phyloP scores from a whole-genome alignment of 2,329 filamentous ascomycete genomes.

The Aspergillus vadensis region DNA sequence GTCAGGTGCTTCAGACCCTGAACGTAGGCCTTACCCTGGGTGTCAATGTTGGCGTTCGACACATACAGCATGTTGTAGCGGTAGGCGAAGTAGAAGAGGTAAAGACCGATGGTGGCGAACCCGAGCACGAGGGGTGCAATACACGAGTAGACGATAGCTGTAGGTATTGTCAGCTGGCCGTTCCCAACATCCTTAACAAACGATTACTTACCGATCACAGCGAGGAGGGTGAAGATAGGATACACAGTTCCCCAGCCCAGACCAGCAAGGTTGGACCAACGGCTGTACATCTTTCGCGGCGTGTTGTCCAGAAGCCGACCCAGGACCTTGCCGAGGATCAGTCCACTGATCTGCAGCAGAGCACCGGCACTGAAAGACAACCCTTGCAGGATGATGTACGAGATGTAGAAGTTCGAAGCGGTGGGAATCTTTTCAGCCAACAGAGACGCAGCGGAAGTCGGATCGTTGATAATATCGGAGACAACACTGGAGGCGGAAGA shows the following conservation, averaged over 20 bases:
- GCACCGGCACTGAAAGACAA: constrained; percentile 74
- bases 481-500: constrained; percentile 76
- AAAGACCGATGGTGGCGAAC: constrained; percentile 77
- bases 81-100: constrained; percentile 82
- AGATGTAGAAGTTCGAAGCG: constrained; percentile 91
- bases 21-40: constrained; percentile 83
- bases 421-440: constrained; percentile 75
- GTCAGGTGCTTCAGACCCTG: constrained; percentile 85
- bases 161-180: constrained; percentile 1
- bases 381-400: constrained; percentile 92
- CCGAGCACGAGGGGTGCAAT: constrained; percentile 83
- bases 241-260: constrained; percentile 83
- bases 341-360: constrained; percentile 71
- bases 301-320: constrained; percentile 75
- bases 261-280: constrained; percentile 72
- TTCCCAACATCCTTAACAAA: constrained; percentile 4
- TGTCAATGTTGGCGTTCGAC: constrained; percentile 78
- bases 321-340: constrained; percentile 72
- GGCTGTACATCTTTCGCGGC: constrained; percentile 75
- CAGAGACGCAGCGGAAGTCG: constrained; percentile 62
- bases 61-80: constrained; percentile 91
- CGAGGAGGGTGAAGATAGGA: constrained; percentile 78
- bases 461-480: constrained; percentile 63
- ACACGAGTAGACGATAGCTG: constrained; percentile 80
- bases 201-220: constrained; percentile 68